Base-by-base conservation (phyloP, 441 rosid genomes). In the Breynia disticha region DNA sequence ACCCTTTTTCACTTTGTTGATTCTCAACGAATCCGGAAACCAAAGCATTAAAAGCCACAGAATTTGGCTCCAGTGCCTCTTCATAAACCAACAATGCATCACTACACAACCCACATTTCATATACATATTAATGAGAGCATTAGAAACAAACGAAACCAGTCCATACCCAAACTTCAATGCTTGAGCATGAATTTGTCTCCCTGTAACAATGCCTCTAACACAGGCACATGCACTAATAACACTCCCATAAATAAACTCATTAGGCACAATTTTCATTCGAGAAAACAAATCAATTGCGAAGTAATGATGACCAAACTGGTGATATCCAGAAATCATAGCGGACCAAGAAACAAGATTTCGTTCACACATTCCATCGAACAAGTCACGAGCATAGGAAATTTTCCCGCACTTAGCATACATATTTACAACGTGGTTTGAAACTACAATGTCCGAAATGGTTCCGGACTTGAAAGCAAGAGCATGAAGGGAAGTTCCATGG, bases 271-370 rank as follows among this genome's bases (percentile, higher is more conserved):
- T 21, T 1, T 32, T 61, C 69, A 83, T 53, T 35, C 41, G 64
- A 14, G 77, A 65, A 57, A 79, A 81, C 21, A 79, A 60, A 6
- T 62, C 62, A 19, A 81, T 67, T 3, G 85, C 85, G 52, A 67
- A 50, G 10, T 50, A 15, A 54, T 70, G 70, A 28, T 70, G 37
- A 18, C 77, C 78, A 41, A 48, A 54, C 51, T 83, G 87, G 52
- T 57, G 72, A 63, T 78, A 79, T 13, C 87, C 91, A 16, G 91
- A 77, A 45, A 81, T 72, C 73, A 81, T 70, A 47, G 87, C 80
- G 6, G 91, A 79, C 87, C 85, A 81, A 0, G 91, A 79, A 12
- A 81, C 80, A 13, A 83, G 76, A 41, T 81, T 79, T 68, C 65
- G 65, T 0, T 62, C 62, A 53, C 74, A 52, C 84, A 83, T 78